Percentiles rank a stretch among this genome's conserved stretches.
These are phyloP conservation scores for Themeda triandra DNA, from an alignment of 176 grass and related monocot genomes.

Conservation along the genomic window DNA sequence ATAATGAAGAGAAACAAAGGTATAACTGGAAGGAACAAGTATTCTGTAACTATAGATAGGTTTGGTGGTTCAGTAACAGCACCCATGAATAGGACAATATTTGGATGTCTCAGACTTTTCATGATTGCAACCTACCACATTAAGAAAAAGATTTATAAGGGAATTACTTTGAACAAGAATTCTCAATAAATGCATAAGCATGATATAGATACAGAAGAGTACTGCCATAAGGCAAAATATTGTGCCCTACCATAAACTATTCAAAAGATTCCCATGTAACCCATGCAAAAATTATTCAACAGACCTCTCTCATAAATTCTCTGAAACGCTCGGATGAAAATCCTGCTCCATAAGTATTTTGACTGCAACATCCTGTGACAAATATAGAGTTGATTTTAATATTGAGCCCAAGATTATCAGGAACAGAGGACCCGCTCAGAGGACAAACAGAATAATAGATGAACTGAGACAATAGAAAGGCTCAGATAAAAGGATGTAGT, in stretches of 20 bases:
- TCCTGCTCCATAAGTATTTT: conserved; percentile 99
- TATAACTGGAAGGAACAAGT: conserved; percentile 37
- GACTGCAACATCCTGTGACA: conserved; percentile 86
- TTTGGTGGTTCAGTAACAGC: conserved; percentile 85
- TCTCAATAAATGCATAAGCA: neutral
- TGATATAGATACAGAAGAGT: neutral
- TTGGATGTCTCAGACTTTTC: conserved; percentile 92
- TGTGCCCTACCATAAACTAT: neutral
- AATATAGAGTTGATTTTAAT: conserved; percentile 15
- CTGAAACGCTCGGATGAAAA: conserved; percentile 85
- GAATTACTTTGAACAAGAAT: neutral
- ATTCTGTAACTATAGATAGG: conserved; percentile 83
- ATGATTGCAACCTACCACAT: conserved; percentile 67
- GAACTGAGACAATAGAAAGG: neutral
- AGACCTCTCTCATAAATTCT: conserved; percentile 96
- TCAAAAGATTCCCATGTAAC: neutral
- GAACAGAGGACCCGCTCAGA: neutral
- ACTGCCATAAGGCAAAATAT: neutral
- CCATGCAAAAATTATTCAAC: conserved; percentile 18
- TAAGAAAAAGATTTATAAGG: conserved; percentile 17
- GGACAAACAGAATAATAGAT: conserved; percentile 7
- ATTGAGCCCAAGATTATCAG: neutral
- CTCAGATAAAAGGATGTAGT: conserved; percentile 4
- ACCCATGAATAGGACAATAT: conserved; percentile 98
- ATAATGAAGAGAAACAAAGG: neutral